Evolutionary conservation across 2,329 filamentous ascomycete species (phyloP).

Genomic region (Akanthomyces dipterigenus): DNA sequence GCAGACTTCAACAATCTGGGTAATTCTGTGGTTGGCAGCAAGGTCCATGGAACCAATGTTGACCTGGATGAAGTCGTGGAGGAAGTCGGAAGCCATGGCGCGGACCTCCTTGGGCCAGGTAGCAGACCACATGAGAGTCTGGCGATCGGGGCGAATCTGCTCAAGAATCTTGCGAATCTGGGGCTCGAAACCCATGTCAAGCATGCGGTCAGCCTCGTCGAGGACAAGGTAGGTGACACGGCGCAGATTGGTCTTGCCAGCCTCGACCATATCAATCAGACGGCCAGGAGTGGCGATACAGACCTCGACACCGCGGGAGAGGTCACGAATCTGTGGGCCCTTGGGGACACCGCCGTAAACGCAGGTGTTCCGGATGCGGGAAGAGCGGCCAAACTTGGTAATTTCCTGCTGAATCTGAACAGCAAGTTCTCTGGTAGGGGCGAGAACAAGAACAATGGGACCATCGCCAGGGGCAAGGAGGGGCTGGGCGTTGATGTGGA

Average conservation of each 20-base stretch:
- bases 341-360: constrained; percentile 99
- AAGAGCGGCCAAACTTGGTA: constrained; percentile 97
- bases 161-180: constrained; percentile 98
- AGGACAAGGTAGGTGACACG: constrained; percentile 97
- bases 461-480: constrained; percentile 92
- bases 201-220: constrained; percentile 98
- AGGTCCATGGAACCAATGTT: constrained; percentile 97
- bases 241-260: constrained; percentile 94
- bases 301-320: constrained; percentile 92
- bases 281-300: constrained; percentile 97
- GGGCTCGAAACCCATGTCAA: constrained; percentile 99
- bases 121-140: constrained; percentile 99
- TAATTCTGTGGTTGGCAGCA: constrained; percentile 95
- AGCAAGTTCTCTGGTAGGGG: constrained; percentile 93
- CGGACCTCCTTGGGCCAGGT: constrained; percentile 99
- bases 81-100: constrained; percentile 81
- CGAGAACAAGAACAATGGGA: constrained; percentile 91
- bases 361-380: constrained; percentile 95
- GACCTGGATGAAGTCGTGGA: constrained; percentile 95
- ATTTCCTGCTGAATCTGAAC: constrained; percentile 99
- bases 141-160: constrained; percentile 95
- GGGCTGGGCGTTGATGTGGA: constrained; percentile 98
- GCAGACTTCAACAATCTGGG: constrained; percentile 94
- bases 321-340: constrained; percentile 91
- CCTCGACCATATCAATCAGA: constrained; percentile 97